Evolutionary conservation across 495 filamentous ascomycete genomes (phyloP).

Genomic region (Aspergillus haitiensis): DNA sequence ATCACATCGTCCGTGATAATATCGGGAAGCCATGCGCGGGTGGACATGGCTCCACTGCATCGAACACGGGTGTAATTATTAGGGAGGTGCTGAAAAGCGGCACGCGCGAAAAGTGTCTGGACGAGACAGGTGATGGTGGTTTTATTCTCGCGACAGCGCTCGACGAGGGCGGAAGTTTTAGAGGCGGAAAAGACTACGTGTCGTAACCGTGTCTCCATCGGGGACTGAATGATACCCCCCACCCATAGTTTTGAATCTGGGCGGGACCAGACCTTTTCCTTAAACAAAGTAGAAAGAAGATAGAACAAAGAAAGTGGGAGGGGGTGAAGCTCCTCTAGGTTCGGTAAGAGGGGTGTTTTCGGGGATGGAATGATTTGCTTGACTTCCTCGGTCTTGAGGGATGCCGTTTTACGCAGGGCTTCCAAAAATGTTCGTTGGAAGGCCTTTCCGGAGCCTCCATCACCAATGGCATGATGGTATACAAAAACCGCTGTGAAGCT

Average conservation of each 20-base stretch:
- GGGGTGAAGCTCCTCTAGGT: conserved; percentile 29
- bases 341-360: conserved; percentile 32
- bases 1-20: conserved; percentile 37
- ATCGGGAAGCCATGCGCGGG: conserved; percentile 38
- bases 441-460: conserved; percentile 39
- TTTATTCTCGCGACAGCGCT: conserved; percentile 31
- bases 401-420: conserved; percentile 22
- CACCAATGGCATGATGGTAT: conserved; percentile 40
- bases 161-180: conserved; percentile 22
- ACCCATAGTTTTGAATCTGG: conserved; percentile 28
- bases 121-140: conserved; percentile 42
- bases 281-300: conserved; percentile 30
- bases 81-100: conserved; percentile 36
- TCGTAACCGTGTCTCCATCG: conserved; percentile 24
- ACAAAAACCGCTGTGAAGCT: conserved; percentile 40
- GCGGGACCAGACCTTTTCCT: conserved; percentile 28
- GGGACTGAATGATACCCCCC: conserved; percentile 25
- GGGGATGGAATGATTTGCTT: conserved; percentile 30
- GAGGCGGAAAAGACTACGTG: conserved; percentile 26
- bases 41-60: conserved; percentile 32
- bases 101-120: conserved; percentile 35
- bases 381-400: conserved; percentile 20
- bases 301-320: conserved; percentile 31
- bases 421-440: conserved; percentile 36
- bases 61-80: conserved; percentile 21